phyloP scores from a whole-genome alignment of 2,329 filamentous ascomycete genomes.

The Chaetothyriales sp. region DNA sequence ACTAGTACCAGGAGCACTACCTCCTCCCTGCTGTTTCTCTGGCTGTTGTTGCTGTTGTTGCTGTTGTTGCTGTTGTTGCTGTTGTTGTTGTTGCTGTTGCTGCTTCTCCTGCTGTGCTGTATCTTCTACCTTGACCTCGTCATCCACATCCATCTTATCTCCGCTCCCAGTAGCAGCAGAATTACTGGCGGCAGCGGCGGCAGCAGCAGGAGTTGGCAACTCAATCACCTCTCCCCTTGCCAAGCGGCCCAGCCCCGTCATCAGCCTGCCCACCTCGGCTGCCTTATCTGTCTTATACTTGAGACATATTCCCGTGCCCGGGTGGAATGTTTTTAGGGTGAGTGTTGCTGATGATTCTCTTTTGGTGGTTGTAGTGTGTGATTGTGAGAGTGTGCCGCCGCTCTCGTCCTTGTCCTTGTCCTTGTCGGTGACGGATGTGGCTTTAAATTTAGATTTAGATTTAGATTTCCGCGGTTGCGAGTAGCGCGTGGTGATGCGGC shows the following conservation, averaged over 20 bases:
- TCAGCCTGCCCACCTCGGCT: slow-evolving; percentile 72
- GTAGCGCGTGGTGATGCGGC: slow-evolving; percentile 87
- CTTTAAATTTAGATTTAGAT: slow-evolving; percentile 19
- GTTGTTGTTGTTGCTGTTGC: background rate
- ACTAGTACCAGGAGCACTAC: too few relatives aligned
- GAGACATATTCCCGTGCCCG: slow-evolving; percentile 63
- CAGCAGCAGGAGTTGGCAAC: slow-evolving; percentile 20
- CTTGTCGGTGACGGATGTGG: slow-evolving; percentile 7
- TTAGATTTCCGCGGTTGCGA: slow-evolving; percentile 27
- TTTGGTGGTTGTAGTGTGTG: slow-evolving; percentile 17
- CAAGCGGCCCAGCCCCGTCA: slow-evolving; percentile 61
- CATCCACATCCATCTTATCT: slow-evolving; percentile 17
- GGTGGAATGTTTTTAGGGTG: slow-evolving; percentile 80
- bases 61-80: background rate
- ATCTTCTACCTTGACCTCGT: slow-evolving; percentile 6
- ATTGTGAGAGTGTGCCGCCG: slow-evolving; percentile 10
- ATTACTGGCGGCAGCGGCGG: slow-evolving; percentile 25
- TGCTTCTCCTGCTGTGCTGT: background rate
- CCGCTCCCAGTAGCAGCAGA: slow-evolving; percentile 26
- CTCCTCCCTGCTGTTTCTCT: background rate
- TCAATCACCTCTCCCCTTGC: slow-evolving; percentile 53
- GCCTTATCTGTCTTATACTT: slow-evolving; percentile 89
- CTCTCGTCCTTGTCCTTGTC: slow-evolving; percentile 6
- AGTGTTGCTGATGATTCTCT: slow-evolving; percentile 49
- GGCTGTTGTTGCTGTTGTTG: background rate